Base-by-base conservation (phyloP, 371 early-diverging fungal species). In the Chytridiales sp. region DNA sequence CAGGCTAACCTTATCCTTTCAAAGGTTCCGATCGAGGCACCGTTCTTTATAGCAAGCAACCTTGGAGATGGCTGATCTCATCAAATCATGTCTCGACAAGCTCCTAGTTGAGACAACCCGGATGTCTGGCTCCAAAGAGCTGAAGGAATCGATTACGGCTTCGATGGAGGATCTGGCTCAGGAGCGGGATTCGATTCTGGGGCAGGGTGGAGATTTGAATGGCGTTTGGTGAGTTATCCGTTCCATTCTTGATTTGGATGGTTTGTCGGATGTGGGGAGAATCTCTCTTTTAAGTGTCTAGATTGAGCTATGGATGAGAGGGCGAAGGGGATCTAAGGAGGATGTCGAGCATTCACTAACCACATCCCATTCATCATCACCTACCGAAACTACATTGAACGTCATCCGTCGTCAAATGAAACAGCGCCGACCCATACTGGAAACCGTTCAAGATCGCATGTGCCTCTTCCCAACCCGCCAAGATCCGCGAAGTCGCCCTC, bases 371-470 rank as follows among this genome's bases (percentile, higher is more conserved):
- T n/a, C n/a, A n/a, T n/a, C n/a, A n/a, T n/a, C n/a, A n/a, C n/a
- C n/a, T n/a, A n/a, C n/a, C n/a, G n/a, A n/a, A n/a, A n/a, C n/a
- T n/a, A 30, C 11, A 9, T 47, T 36, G 32, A 6, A 17, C 40
- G 1, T 5, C 35, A 5, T 22, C n/a, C n/a, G n/a, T n/a, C n/a
- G n/a, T n/a, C n/a, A n/a, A n/a, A n/a, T n/a, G n/a, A 31, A 30
- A 11, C 47, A 71, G 72, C 24, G 79, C 78, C 35, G 79, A 81
- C 60, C 35, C 35, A 11, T 73, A 61, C 53, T 81, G 80, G 80
- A 42, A 32, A 26, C 70, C 76, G 3, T 73, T 81, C 65, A 67
- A 70, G 51, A 47, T 75, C 17, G 70, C 72, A 2, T 66, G 64
- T 21, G 61, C 65, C 15, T 59, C 69, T 4, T 30, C 50, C 32